phyloP scores from a whole-genome alignment of 2,329 filamentous ascomycete genomes.

The Coleophoma cylindrospora region DNA sequence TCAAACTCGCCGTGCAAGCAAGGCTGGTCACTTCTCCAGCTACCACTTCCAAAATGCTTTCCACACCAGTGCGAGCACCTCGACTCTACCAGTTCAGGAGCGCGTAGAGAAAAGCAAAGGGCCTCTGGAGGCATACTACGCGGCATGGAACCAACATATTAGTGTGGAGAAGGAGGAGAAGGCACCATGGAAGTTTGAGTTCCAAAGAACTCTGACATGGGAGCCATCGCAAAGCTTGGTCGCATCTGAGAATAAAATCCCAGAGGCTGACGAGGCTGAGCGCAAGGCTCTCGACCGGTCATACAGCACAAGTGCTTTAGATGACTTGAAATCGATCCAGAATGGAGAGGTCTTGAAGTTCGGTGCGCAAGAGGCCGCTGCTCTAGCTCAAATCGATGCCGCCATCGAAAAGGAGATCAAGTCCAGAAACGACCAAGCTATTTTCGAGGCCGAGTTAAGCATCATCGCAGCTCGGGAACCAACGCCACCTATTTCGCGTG shows the following conservation, averaged over 20 bases:
- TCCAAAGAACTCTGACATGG: constrained; percentile 85
- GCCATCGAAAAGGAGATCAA: constrained; percentile 73
- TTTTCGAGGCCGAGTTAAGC: constrained; percentile 25
- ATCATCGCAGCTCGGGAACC: constrained; percentile 23
- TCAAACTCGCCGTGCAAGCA: constrained; percentile 37
- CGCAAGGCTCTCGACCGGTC: constrained; percentile 14
- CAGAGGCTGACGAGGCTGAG: constrained; percentile 4
- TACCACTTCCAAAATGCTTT: constrained; percentile 75
- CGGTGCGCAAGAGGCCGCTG: constrained; percentile 46
- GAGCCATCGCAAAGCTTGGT: constrained; percentile 46
- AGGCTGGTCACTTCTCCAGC: constrained; percentile 42
- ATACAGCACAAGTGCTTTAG: constrained; percentile 22
- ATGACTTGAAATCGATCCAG: constrained; percentile 25
- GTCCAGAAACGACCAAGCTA: constrained; percentile 38
- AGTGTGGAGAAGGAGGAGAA: constrained; percentile 61
- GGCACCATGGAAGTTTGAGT: constrained; percentile 90
- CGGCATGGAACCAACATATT: constrained; percentile 79
- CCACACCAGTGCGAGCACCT: constrained; percentile 40
- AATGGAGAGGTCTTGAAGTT: constrained; percentile 35
- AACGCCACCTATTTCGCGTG: constrained; percentile 18
- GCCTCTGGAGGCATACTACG: constrained; percentile 85
- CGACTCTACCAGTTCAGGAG: constrained; percentile 46
- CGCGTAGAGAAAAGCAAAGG: constrained; percentile 52
- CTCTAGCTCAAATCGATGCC: constrained; percentile 78
- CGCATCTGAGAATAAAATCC: constrained; percentile 14